Evolutionary conservation across 805 yeast species (phyloP), one percentile per base, ranked within the genome.

Genomic region (Ogataea angusta): DNA sequence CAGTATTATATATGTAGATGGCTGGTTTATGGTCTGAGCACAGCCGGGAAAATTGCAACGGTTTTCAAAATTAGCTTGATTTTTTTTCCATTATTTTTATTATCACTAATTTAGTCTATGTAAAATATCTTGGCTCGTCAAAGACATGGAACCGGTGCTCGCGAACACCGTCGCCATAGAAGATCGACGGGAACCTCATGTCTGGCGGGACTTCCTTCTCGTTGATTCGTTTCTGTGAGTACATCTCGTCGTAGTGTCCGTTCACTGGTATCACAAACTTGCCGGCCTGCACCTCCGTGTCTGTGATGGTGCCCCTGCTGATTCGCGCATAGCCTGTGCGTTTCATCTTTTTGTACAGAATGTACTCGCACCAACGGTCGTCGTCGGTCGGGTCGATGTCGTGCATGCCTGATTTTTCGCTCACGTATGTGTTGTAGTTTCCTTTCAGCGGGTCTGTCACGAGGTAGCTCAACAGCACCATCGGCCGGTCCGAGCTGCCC

Each of bases 351-450:
- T 90, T 85, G 76, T 84, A 93, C 49, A 93, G 67, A 47, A 93
- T 88, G 66, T 93, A 93, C 67, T 93, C 95, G 67, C 99, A 93
- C 99, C 99, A 93, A 67, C 99, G 79, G 59, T 93, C 99, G 81
- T 90, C 86, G 60, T 91, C 97, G 6, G 83, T 70, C 31, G 90
- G 83, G 62, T 93, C 99, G 48, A 93, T 89, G 62, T 93, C 99
- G 54, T 82, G 78, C 91, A 93, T 87, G 23, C 95, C 85, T 2
- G 91, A 80, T 50, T 69, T 63, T 36, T 83, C 85, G 54, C 95
- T 81, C 14, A 90, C 96, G 63, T 88, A 88, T 2, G 89, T 89
- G 66, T 86, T 82, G 70, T 91, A 91, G 64, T 93, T 91, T 9
- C 97, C 98, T 59, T 82, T 76, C 34, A 77, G 67, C 10, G 99